A percentile compares a stretch with the other conserved stretches of the same genome.
phyloP scores from a whole-genome alignment of 1,284 basidiomycete genomes.

The Flammula alnicola region DNA sequence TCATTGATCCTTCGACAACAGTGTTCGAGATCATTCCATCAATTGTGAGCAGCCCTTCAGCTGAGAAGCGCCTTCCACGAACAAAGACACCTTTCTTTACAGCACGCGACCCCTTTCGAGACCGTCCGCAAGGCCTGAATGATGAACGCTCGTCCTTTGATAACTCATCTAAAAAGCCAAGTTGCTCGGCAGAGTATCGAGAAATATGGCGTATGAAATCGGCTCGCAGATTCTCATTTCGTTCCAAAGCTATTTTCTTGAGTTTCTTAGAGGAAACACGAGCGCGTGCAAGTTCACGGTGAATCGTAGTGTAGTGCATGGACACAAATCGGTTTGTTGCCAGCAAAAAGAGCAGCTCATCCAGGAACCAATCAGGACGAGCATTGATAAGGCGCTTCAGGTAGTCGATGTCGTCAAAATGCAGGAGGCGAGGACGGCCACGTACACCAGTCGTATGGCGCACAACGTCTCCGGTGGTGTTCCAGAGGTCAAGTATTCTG shows the following conservation, averaged over 20 bases:
- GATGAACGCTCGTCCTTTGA: conserved; percentile 31
- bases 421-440: conserved; percentile 22
- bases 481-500: conserved; percentile 28
- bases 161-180: conserved; percentile 35
- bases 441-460: conserved; percentile 11
- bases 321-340: conserved; percentile 33
- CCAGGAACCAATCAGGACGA: conserved; percentile 33
- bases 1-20: conserved; percentile 37
- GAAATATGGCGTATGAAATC: conserved; percentile 27
- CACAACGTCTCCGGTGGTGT: conserved; percentile 30
- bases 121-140: conserved; percentile 8
- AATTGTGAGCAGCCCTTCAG: conserved; percentile 26
- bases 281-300: conserved; percentile 26
- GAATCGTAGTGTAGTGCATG: conserved; percentile 33
- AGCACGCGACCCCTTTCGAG: conserved; percentile 17
- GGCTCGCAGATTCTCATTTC: conserved; percentile 22
- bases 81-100: conserved; percentile 28
- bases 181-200: conserved; percentile 27
- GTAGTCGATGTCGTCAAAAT: conserved; percentile 30
- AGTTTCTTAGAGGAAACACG: conserved; percentile 29
- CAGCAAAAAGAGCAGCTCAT: conserved; percentile 32
- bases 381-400: conserved; percentile 27
- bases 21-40: conserved; percentile 31
- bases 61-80: conserved; percentile 20
- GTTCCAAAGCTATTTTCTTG: conserved; percentile 26